Conservation (phyloP, 345 rosid genomes). For the Sisymbrium altissimum region DNA sequence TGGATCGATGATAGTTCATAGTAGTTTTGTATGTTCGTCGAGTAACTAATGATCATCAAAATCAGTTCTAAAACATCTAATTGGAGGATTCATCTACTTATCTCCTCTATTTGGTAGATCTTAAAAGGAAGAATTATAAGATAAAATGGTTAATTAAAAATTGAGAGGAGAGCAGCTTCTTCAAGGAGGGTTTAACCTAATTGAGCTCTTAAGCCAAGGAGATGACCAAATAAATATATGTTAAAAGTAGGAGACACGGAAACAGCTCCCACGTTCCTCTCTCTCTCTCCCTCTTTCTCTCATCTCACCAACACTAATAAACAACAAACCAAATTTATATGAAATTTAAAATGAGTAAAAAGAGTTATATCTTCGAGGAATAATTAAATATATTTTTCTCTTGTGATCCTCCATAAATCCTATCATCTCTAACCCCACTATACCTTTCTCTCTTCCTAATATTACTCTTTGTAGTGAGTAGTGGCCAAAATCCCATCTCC, state of each 20-base stretch:
- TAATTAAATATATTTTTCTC: conserved; percentile 42
- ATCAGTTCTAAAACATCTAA: not conserved
- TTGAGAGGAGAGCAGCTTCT: conserved; percentile 31
- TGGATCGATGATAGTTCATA: conserved; percentile 10
- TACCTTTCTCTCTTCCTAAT: conserved; percentile 26
- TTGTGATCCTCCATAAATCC: conserved; percentile 68
- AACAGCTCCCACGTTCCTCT: conserved; percentile 87
- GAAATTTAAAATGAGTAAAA: conserved; percentile 23
- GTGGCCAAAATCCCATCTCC: conserved; percentile 23
- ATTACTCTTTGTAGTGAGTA: conserved; percentile 30
- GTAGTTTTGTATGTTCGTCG: not conserved
- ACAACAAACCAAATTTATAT: conserved; percentile 21
- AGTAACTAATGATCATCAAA: not conserved
- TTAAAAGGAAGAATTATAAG: not conserved
- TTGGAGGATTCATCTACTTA: not conserved
- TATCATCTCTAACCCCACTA: conserved; percentile 34
- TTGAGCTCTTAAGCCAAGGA: conserved; percentile 72
- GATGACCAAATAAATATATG: conserved; percentile 41
- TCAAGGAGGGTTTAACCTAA: conserved; percentile 43
- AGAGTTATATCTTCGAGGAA: conserved; percentile 46
- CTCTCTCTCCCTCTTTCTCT: conserved; percentile 22
- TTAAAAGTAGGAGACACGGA: conserved; percentile 75
- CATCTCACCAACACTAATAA: conserved; percentile 20
- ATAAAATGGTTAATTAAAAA: not conserved
- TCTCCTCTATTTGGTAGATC: not conserved